Evolutionary conservation across 805 yeast genomes (phyloP), one percentile per base, ranked within the genome.

Genomic region (Blastobotrys attinorum): DNA sequence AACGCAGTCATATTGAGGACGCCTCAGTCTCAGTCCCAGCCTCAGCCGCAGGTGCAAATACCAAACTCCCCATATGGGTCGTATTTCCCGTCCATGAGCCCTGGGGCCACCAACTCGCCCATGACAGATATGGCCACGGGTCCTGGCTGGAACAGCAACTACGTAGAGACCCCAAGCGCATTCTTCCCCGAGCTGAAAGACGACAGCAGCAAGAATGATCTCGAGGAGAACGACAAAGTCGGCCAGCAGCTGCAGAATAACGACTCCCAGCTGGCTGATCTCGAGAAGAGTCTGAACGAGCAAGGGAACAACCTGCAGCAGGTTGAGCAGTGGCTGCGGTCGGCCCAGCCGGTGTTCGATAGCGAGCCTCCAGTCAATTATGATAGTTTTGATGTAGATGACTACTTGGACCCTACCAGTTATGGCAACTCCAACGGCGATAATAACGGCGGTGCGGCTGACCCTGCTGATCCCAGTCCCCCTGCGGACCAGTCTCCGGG

Each of bases 171-270:
- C 21, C 34, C 41, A 7, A n/a, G 39, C 11, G 39, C 39, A 2
- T 23, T 36, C 7, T 36, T 36, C 17, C 39, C 39, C 3, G 39
- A 36, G 31, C 22, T 34, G 11, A 34, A 34, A n/a, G 25, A 15
- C 8, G 16, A 17, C 11, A 17, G 17, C 5, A 31, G 33, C 33
- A n/a, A 31, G 17, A 15, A 15, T 15, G 33, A 31, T 8, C 33
- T 31, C 33, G 33, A 31, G 16, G 33, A 31, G 33, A 17, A 31
- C 13, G 33, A 15, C 11, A 23, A 17, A 18, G 22, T 27, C n/a
- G n/a, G 21, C 3, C 38, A 21, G 22, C 20, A 16, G 8, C 20
- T 35, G 13, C 20, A 21, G 22, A 27, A 15, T 13, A 35, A 35
- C n/a, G 17, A 15, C 25, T 17, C 38, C 22, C 20, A 16, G 22